These are phyloP conservation scores for Lasiodiplodia sp. DNA, from an alignment of 2,329 filamentous ascomycete genomes.

Conservation along the genomic window DNA sequence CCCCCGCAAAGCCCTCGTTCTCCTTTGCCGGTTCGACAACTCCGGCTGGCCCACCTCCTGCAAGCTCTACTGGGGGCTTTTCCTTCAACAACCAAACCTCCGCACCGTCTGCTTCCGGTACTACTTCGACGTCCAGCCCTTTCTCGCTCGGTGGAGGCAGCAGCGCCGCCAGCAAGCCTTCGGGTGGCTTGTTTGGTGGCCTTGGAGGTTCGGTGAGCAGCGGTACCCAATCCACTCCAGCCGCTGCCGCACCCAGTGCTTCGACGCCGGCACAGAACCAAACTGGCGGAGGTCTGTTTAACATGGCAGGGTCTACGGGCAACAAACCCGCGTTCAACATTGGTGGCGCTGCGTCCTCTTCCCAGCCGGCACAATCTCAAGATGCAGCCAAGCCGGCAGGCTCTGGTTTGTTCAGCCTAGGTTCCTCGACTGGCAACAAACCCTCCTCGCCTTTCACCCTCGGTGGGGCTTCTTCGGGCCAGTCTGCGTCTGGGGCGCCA, in stretches of 20 bases:
- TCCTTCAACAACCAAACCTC: slow-evolving; percentile 18
- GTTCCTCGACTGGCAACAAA: slow-evolving; percentile 39
- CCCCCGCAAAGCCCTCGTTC: slow-evolving; percentile 45
- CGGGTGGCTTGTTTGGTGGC: slow-evolving; percentile 38
- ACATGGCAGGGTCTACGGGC: slow-evolving; percentile 35
- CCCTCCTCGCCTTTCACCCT: slow-evolving; percentile 38
- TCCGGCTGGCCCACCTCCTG: slow-evolving; percentile 46
- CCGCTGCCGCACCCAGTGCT: slow-evolving; percentile 34
- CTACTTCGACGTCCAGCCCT: slow-evolving; percentile 18
- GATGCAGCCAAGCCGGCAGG: slow-evolving; percentile 13
- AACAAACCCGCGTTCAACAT: slow-evolving; percentile 36
- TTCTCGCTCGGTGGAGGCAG: slow-evolving; percentile 19
- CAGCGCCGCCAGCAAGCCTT: slow-evolving; percentile 35
- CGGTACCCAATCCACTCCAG: slow-evolving; percentile 31
- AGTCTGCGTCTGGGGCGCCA: slow-evolving; percentile 20
- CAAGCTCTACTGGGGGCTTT: slow-evolving; percentile 30
- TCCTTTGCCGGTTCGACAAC: slow-evolving; percentile 44
- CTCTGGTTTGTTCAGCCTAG: background rate
- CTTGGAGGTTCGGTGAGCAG: slow-evolving; percentile 29
- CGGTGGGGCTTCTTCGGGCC: slow-evolving; percentile 33
- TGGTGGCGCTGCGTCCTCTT: slow-evolving; percentile 1
- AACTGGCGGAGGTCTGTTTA: slow-evolving; percentile 34
- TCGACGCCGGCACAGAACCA: slow-evolving; percentile 32
- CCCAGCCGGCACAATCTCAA: slow-evolving; percentile 19
- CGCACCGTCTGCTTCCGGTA: slow-evolving; percentile 16